Conservation (phyloP, 495 filamentous ascomycete genomes). For the Tuber umbilicatum region DNA sequence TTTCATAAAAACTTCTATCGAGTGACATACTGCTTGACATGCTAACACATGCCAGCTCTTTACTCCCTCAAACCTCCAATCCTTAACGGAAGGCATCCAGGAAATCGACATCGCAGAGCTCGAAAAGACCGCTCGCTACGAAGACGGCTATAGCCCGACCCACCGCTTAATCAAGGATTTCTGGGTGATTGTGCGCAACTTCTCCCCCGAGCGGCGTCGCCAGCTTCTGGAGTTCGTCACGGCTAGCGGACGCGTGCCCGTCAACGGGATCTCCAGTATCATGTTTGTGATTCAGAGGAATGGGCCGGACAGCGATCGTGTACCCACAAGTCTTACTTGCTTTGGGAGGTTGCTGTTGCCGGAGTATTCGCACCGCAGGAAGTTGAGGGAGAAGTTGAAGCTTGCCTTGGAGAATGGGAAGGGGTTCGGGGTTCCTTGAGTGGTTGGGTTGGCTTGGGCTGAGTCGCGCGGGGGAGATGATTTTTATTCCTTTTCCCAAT, state of each 20-base stretch:
- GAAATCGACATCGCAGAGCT: constrained; percentile 69
- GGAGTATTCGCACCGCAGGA: constrained; percentile 63
- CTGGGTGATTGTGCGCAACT: constrained; percentile 69
- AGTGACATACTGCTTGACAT: not conserved
- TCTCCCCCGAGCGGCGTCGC: constrained; percentile 60
- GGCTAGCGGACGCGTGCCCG: constrained; percentile 80
- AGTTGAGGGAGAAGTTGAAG: constrained; percentile 64
- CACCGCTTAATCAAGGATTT: constrained; percentile 68
- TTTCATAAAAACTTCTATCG: not conserved
- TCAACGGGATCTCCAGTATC: constrained; percentile 70
- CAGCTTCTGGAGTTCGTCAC: constrained; percentile 89
- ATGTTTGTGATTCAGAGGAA: constrained; percentile 78
- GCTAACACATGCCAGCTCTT: constrained; percentile 48
- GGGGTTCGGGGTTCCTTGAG: constrained; percentile 74
- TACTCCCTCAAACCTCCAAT: constrained; percentile 61
- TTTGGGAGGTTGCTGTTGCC: constrained; percentile 81
- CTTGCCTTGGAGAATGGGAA: constrained; percentile 83
- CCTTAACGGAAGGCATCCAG: constrained; percentile 69
- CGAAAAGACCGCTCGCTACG: constrained; percentile 62
- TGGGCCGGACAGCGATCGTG: constrained; percentile 52
- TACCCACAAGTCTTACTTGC: constrained; percentile 83
- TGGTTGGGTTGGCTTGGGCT: not conserved
- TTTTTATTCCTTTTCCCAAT: not conserved
- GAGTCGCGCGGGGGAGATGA: not conserved
- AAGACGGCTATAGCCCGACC: constrained; percentile 63